Conservation (phyloP, 1,284 basidiomycete species). For the Sporisorium reilianum region DNA sequence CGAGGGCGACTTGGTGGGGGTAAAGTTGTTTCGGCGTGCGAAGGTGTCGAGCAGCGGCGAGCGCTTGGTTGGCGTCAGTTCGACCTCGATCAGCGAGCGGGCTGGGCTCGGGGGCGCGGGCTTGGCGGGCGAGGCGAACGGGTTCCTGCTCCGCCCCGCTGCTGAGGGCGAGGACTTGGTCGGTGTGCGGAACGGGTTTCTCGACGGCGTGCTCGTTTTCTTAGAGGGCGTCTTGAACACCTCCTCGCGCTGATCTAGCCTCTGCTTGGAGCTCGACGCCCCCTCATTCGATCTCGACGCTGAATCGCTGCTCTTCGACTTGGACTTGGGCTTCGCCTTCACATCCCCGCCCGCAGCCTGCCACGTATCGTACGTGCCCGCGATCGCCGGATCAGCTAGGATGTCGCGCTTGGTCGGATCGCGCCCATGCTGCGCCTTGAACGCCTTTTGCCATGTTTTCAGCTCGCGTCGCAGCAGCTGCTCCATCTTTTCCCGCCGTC, state of each 20-base stretch:
- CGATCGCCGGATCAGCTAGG: slow-evolving; percentile 48
- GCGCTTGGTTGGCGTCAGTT: slow-evolving; percentile 39
- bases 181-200: slow-evolving; percentile 33
- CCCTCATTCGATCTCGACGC: not conserved
- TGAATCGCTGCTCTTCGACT: not conserved
- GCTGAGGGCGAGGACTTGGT: slow-evolving; percentile 7
- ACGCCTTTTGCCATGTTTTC: slow-evolving; percentile 48
- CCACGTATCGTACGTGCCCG: slow-evolving; percentile 60
- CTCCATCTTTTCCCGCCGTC: too few relatives aligned
- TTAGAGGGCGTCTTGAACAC: slow-evolving; percentile 41
- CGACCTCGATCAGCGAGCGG: slow-evolving; percentile 38
- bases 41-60: slow-evolving; percentile 21
- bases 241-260: slow-evolving; percentile 14
- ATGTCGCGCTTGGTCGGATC: slow-evolving; percentile 62
- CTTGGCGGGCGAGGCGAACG: slow-evolving; percentile 37
- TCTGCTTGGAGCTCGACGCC: slow-evolving; percentile 27
- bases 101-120: slow-evolving; percentile 23
- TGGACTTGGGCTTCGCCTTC: slow-evolving; percentile 13
- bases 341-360: slow-evolving; percentile 45
- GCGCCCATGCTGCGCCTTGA: slow-evolving; percentile 51
- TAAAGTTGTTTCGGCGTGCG: slow-evolving; percentile 7
- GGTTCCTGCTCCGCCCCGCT: slow-evolving; percentile 14
- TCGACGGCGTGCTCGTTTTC: slow-evolving; percentile 12
- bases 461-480: slow-evolving; percentile 48
- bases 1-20: slow-evolving; percentile 17